phyloP scores from a whole-genome alignment of 176 grass and related monocot genomes.

The Avena sativa region DNA sequence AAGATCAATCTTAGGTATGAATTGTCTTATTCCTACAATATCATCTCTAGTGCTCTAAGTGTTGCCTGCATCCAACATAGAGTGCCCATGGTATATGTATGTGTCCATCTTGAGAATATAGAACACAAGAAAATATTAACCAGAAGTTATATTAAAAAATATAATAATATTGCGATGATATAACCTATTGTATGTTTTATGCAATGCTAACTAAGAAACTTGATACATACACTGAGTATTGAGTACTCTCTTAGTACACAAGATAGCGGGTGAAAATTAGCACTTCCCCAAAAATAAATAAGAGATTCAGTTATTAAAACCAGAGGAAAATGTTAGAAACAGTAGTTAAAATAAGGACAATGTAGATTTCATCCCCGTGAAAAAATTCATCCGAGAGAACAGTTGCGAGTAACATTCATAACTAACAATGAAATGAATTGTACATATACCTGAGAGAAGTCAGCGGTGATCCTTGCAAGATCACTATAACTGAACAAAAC shows the following conservation, averaged over 20 bases:
- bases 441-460: no score
- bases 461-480: no score
- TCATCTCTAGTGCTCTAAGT: conserved; percentile 82
- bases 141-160: not conserved
- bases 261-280: not conserved
- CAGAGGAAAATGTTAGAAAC: not conserved
- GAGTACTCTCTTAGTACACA: not conserved
- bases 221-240: not conserved
- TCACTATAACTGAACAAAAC: no score
- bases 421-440: no score
- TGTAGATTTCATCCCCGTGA: no score
- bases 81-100: conserved; percentile 87
- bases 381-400: no score
- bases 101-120: conserved; percentile 97
- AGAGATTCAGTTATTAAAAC: not conserved
- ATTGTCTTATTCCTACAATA: conserved; percentile 65
- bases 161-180: not conserved
- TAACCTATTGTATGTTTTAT: not conserved
- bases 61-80: conserved; percentile 87
- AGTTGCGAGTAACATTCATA: no score
- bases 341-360: no score
- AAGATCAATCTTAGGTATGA: not conserved
- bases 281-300: not conserved
- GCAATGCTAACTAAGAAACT: not conserved
- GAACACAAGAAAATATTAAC: not conserved